Conservation (phyloP, 2,329 filamentous ascomycete genomes). For the Rhynchosporium agropyri region DNA sequence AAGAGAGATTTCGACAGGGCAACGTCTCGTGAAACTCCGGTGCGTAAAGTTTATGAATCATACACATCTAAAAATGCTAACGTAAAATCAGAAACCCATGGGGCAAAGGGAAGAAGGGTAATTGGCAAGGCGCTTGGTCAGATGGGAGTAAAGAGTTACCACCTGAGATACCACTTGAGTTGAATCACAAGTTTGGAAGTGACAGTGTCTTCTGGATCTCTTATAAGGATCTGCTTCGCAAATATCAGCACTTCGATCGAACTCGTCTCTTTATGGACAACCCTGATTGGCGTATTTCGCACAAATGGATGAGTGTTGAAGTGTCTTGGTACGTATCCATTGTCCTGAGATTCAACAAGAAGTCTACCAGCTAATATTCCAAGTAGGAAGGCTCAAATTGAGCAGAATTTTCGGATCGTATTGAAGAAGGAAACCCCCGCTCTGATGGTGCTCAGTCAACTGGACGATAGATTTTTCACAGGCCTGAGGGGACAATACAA, state of each 20-base stretch:
- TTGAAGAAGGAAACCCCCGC: slow-evolving; percentile 59
- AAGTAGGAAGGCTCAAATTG: slow-evolving; percentile 56
- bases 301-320: slow-evolving; percentile 63
- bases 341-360: too few relatives aligned
- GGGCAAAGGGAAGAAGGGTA: slow-evolving; percentile 59
- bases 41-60: slow-evolving; percentile 15
- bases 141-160: slow-evolving; percentile 66
- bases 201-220: slow-evolving; percentile 68
- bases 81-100: slow-evolving; percentile 53
- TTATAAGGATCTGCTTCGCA: slow-evolving; percentile 63
- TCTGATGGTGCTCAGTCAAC: slow-evolving; percentile 62
- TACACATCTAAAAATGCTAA: not conserved
- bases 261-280: slow-evolving; percentile 61
- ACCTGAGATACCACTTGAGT: slow-evolving; percentile 57
- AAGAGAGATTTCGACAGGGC: slow-evolving; percentile 52
- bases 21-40: slow-evolving; percentile 59
- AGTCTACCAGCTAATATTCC: too few relatives aligned
- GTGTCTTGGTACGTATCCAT: slow-evolving; percentile 51
- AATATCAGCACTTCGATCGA: slow-evolving; percentile 63
- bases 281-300: slow-evolving; percentile 58
- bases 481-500: slow-evolving; percentile 62
- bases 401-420: slow-evolving; percentile 62
- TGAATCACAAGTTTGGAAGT: slow-evolving; percentile 61
- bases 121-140: slow-evolving; percentile 61
- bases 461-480: slow-evolving; percentile 64